Conservation (phyloP, 2,329 filamentous ascomycete genomes). For the Paradendryphiella salina region DNA sequence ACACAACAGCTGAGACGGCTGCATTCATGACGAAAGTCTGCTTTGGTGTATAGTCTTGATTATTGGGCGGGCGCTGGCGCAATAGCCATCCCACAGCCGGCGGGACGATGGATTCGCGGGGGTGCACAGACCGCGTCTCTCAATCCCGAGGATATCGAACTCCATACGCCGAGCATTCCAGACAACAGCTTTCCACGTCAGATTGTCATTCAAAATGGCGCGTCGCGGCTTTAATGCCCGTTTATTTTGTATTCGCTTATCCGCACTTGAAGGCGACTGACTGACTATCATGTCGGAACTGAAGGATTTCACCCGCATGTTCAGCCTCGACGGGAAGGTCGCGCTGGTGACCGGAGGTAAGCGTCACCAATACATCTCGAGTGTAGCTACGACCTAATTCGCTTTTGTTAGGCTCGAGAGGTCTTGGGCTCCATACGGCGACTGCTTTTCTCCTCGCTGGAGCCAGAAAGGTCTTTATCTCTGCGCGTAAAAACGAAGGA, state of each 20-base stretch:
- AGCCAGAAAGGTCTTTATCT: conserved; percentile 47
- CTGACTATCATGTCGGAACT: conserved; percentile 36
- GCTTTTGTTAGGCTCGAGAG: conserved; percentile 42
- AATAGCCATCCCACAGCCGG: conserved; percentile 27
- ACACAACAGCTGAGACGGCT: background rate
- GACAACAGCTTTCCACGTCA: conserved; percentile 15
- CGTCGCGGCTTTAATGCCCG: background rate
- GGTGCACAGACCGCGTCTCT: conserved; percentile 20
- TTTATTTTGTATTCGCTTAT: background rate
- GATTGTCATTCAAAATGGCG: conserved; percentile 19
- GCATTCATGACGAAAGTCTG: background rate
- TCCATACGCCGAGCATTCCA: conserved; percentile 30
- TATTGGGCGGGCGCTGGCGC: conserved; percentile 6
- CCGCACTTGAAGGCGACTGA: conserved; percentile 6
- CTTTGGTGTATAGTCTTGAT: background rate
- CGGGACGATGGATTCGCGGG: conserved; percentile 15
- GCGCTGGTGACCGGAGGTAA: conserved; percentile 45
- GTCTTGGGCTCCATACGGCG: conserved; percentile 46
- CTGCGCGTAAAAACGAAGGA: conserved; percentile 46
- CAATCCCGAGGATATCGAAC: conserved; percentile 30
- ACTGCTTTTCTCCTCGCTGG: conserved; percentile 48
- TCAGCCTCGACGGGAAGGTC: conserved; percentile 45
- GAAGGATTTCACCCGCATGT: conserved; percentile 40
- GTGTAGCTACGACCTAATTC: background rate
- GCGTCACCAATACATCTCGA: background rate